A percentile compares a stretch with the other conserved stretches of the same genome.
Evolutionary conservation across 805 yeast genomes (phyloP).

Genomic region (Candida ascalaphidarum): DNA sequence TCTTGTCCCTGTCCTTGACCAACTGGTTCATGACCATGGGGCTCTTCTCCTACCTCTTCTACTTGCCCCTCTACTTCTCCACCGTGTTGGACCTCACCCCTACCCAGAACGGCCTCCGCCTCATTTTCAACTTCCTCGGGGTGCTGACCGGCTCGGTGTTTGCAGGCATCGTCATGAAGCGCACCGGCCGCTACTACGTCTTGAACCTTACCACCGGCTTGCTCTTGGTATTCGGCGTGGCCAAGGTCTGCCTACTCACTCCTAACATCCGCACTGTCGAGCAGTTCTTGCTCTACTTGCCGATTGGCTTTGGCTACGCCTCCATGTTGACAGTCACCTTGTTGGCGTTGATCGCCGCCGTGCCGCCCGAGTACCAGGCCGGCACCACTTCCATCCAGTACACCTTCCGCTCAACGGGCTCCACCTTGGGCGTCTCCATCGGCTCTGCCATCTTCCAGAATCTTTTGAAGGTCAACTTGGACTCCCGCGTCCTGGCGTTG

Average conservation of each 20-base stretch:
- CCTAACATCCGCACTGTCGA: conserved; percentile 20
- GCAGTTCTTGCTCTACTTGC: conserved; percentile 38
- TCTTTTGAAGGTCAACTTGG: conserved; percentile 21
- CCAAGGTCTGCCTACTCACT: conserved; percentile 20
- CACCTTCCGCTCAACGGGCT: conserved; percentile 79
- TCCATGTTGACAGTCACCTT: conserved; percentile 62
- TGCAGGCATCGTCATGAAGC: conserved; percentile 59
- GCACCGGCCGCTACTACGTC: conserved; percentile 55
- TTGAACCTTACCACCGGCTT: conserved; percentile 36
- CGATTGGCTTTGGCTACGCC: conserved; percentile 62
- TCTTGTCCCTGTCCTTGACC: conserved; percentile 55
- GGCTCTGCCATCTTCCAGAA: conserved; percentile 61
- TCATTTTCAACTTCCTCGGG: conserved; percentile 61
- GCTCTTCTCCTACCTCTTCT: conserved; percentile 54
- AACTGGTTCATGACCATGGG: conserved; percentile 70
- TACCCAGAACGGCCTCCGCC: conserved; percentile 48
- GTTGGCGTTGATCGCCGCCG: conserved; percentile 70
- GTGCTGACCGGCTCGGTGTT: conserved; percentile 59
- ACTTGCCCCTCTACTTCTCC: conserved; percentile 60
- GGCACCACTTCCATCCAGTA: conserved; percentile 85
- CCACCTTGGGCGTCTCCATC: conserved; percentile 72
- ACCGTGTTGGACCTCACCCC: conserved; percentile 46
- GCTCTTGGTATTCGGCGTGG: conserved; percentile 39
- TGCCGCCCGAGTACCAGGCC: conserved; percentile 63
- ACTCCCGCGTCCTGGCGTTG: too few species aligned